Evolutionary conservation across 495 filamentous ascomycete species (phyloP).

Genomic region (Cercophora samala): DNA sequence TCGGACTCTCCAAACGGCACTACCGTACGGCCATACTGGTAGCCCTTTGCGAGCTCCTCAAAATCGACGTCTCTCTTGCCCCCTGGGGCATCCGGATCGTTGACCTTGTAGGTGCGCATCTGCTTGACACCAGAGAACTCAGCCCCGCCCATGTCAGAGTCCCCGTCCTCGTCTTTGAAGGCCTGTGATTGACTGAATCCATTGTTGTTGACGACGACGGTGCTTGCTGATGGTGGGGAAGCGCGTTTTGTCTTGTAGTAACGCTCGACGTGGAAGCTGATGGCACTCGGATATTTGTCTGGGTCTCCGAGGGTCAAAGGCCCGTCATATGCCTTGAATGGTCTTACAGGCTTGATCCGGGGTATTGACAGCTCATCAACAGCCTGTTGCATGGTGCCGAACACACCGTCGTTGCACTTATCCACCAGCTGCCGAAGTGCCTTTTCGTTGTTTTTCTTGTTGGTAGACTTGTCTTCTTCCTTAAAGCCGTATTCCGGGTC

Average conservation of each 20-base stretch:
- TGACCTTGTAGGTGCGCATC: constrained; percentile 73
- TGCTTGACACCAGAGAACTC: constrained; percentile 64
- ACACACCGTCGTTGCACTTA: constrained; percentile 59
- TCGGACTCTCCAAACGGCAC: constrained; percentile 86
- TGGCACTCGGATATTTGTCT: constrained; percentile 65
- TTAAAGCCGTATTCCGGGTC: constrained; percentile 87
- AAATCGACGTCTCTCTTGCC: constrained; percentile 80
- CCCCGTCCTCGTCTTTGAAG: constrained; percentile 45
- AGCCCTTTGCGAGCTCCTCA: constrained; percentile 86
- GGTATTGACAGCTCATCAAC: constrained; percentile 69
- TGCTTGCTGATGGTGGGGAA: constrained; percentile 67
- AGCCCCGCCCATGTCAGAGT: constrained; percentile 42
- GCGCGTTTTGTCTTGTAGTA: constrained; percentile 82
- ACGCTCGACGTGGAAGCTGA: constrained; percentile 83
- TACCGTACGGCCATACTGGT: constrained; percentile 87
- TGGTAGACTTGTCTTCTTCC: constrained; percentile 77
- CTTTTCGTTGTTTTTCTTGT: constrained; percentile 71
- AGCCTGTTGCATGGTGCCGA: constrained; percentile 81
- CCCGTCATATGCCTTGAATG: constrained; percentile 76
- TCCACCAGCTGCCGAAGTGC: constrained; percentile 61
- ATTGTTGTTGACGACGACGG: constrained; percentile 59
- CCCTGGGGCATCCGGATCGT: constrained; percentile 67
- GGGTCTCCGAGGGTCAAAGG: constrained; percentile 76
- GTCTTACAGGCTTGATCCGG: constrained; percentile 65
- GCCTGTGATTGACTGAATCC: constrained; percentile 46